A percentile compares a stretch with the other conserved stretches of the same genome.
These are phyloP conservation scores for Maudiozyma humilis DNA, from an alignment of 1,139 yeast genomes.

Conservation along the genomic window DNA sequence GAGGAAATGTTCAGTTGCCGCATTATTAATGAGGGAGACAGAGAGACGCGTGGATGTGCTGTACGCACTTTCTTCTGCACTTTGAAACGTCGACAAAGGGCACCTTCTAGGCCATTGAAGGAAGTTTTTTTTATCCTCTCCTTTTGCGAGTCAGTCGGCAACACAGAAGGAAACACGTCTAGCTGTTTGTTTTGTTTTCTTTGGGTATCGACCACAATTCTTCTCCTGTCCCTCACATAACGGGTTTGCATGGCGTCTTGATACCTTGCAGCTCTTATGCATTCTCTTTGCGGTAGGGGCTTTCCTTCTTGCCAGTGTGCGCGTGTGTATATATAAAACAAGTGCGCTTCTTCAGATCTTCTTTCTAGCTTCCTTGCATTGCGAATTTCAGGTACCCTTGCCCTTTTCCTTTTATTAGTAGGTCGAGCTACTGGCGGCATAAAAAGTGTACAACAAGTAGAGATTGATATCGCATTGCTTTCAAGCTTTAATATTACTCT, in stretches of 20 bases:
- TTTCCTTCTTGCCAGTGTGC: not conserved
- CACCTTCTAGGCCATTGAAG: too few species aligned
- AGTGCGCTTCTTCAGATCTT: not conserved
- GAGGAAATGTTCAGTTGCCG: not conserved
- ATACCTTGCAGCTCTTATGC: not conserved
- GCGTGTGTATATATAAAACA: not conserved
- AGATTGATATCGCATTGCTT: not conserved
- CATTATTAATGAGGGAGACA: too few species aligned
- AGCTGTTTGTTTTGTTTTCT: not conserved
- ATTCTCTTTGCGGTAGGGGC: not conserved
- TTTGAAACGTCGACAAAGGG: too few species aligned
- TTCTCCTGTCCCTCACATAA: not conserved
- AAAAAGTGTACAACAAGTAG: not conserved
- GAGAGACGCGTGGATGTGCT: not conserved
- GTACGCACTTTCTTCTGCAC: not conserved
- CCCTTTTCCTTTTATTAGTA: not conserved
- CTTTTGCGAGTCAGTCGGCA: too few species aligned
- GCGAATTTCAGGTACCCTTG: not conserved
- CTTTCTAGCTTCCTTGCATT: not conserved
- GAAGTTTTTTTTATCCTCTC: too few species aligned
- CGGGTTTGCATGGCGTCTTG: not conserved
- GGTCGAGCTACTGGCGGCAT: not conserved
- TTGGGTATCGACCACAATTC: too few species aligned
- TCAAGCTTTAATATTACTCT: too few species aligned
- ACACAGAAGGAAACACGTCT: not conserved